These are phyloP conservation scores for Yamagishiella unicocca DNA, from an alignment of 139 green algal species.

Conservation along the genomic window DNA sequence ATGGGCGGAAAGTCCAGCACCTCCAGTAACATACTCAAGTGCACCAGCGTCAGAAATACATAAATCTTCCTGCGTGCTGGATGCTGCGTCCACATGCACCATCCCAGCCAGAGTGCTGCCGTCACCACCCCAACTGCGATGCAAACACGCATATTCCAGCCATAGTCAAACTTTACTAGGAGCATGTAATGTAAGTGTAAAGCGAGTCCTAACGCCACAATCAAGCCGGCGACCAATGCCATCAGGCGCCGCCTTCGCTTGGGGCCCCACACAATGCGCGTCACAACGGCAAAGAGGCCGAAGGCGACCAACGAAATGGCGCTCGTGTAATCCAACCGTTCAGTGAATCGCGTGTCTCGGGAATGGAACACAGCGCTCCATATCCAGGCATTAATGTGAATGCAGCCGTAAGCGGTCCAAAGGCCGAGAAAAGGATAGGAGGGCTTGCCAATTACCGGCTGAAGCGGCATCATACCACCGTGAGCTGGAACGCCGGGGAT, in stretches of 20 bases:
- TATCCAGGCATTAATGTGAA: conserved; percentile 81
- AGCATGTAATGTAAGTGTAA: conserved; percentile 85
- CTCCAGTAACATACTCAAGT: conserved; percentile 80
- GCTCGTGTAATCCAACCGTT: conserved; percentile 80
- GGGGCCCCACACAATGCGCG: conserved; percentile 22
- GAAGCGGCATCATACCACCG: no score
- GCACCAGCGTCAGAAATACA: conserved; percentile 70
- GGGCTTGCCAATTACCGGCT: no score
- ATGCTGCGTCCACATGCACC: conserved; percentile 38
- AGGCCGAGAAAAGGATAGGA: conserved; percentile 66
- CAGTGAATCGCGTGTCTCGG: conserved; percentile 73
- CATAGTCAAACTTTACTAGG: conserved; percentile 91
- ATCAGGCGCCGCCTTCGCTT: not conserved
- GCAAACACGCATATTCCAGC: conserved; percentile 84
- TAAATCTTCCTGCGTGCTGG: conserved; percentile 60
- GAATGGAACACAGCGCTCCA: conserved; percentile 88
- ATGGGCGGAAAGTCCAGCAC: conserved; percentile 90
- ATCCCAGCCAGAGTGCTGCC: conserved; percentile 48
- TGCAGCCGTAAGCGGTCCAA: conserved; percentile 71
- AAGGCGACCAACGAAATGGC: conserved; percentile 64
- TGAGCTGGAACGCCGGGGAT: no score
- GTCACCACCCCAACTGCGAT: conserved; percentile 70
- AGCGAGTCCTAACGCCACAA: conserved; percentile 36
- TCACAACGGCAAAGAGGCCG: conserved; percentile 55
- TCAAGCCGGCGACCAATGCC: not conserved